phyloP scores from a whole-genome alignment of 129 eudicot genomes.

The Flaveria bidentis region DNA sequence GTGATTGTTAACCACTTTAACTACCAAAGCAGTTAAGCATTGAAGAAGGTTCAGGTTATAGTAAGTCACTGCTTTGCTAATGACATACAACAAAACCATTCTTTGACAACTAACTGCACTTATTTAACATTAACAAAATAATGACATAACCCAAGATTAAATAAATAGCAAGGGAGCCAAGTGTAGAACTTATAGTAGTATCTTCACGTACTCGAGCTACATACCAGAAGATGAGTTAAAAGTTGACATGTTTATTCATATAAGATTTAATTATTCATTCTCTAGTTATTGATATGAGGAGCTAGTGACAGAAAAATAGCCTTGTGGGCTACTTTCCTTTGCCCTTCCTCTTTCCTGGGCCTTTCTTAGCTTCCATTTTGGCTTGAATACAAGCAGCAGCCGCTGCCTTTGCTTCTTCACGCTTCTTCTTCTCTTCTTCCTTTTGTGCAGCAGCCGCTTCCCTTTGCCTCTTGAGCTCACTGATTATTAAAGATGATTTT shows the following conservation, averaged over 20 bases:
- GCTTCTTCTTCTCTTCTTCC: conserved; percentile 97
- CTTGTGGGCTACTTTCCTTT: conserved; percentile 62
- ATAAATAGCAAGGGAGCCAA: not conserved
- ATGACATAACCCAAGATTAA: not conserved
- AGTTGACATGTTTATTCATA: not conserved
- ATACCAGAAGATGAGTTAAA: not conserved
- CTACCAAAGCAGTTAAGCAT: too few relatives aligned
- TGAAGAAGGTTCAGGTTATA: not conserved
- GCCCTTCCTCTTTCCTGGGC: conserved; percentile 84
- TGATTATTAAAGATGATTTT: conserved; percentile 18
- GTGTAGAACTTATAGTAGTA: not conserved
- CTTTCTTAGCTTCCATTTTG: conserved; percentile 90
- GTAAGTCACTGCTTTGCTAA: not conserved
- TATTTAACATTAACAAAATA: not conserved
- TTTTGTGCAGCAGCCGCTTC: conserved; percentile 79
- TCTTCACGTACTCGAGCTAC: not conserved
- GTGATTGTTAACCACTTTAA: too few relatives aligned
- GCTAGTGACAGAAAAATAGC: not conserved
- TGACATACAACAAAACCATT: not conserved
- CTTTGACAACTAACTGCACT: not conserved
- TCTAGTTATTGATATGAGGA: conserved; percentile 9
- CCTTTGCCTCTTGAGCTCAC: conserved; percentile 94
- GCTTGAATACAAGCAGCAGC: conserved; percentile 99
- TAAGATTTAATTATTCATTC: not conserved
- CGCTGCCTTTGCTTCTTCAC: conserved; percentile 98